Base-by-base conservation (phyloP, 2,329 filamentous ascomycete genomes). In the Aotearoamyces nothofagi region DNA sequence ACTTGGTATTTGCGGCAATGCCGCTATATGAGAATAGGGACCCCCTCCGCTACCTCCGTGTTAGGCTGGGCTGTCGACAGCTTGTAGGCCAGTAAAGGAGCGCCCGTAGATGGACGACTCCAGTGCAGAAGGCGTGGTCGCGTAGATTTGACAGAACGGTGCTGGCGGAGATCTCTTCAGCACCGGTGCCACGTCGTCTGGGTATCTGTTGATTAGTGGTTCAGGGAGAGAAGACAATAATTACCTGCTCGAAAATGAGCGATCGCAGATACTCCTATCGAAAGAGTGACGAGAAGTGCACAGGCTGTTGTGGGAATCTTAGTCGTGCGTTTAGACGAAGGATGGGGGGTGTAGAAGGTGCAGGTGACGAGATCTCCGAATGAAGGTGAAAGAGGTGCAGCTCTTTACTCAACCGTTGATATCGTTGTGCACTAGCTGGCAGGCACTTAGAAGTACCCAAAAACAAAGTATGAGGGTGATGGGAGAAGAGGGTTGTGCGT, bases 1-100 rank as follows among this genome's bases (percentile, higher is more conserved):
- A 60, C 54, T 50, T 49, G 50, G 48, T 51, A 52, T n/a, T n/a
- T 52, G 68, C 69, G 68, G 69, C 66, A 57, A 53, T 54, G 66
- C 68, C 67, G 67, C 68, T 37, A 35, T 32, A 17, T 38, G 34
- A 42, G 31, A 30, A 29, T 35, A 39, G 34, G 33, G 24, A 37
- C 63, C 66, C 64, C 66, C 66, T 67, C 67, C 66, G 63, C 66
- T 63, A 35, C 41, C 41, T 43, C 36, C 35, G 27, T 30, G 22
- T 30, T 30, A n/a, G 32, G 32, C 23, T 15, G 38, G 39, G 34
- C 35, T 39, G 39, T 36, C 37, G 38, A 46, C 42, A 45, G 39
- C 36, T 45, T 46, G 27, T 32, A 37, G 34, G 30, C 35, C 17
- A 33, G 30, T 36, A 35, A 44, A 37, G 49, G 46, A 52, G 49